A percentile compares a stretch with the other conserved stretches of the same genome.
phyloP scores from a whole-genome alignment of 768 basidiomycete genomes.

The Lactarius vividus region DNA sequence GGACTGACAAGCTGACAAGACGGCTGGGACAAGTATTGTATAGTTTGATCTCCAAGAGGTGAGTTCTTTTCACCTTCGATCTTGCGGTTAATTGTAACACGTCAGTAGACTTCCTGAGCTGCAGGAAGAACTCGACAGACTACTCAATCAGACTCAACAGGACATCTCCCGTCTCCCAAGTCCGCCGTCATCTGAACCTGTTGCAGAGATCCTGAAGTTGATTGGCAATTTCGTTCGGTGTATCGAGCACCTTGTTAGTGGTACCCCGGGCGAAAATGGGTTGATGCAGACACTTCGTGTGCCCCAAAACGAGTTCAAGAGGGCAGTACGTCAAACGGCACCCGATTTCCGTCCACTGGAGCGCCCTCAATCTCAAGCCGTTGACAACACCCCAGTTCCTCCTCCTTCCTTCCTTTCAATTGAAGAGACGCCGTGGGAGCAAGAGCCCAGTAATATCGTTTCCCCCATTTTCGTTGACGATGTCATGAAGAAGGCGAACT shows the following conservation, averaged over 20 bases:
- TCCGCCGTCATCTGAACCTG: conserved; percentile 51
- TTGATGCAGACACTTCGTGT: conserved; percentile 53
- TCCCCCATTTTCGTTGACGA: conserved; percentile 47
- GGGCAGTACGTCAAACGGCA: conserved; percentile 46
- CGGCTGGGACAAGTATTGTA: conserved; percentile 18
- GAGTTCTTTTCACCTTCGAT: neutral
- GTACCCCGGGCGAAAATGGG: conserved; percentile 48
- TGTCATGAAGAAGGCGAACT: conserved; percentile 41
- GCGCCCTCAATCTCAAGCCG: conserved; percentile 16
- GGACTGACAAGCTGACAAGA: conserved; percentile 23
- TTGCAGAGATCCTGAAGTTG: conserved; percentile 48
- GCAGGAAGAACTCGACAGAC: conserved; percentile 48
- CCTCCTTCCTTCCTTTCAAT: conserved; percentile 37
- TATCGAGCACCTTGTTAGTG: conserved; percentile 47
- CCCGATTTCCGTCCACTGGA: conserved; percentile 56
- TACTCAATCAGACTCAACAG: conserved; percentile 38
- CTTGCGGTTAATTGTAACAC: neutral
- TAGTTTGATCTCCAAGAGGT: conserved; percentile 24
- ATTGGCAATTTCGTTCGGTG: conserved; percentile 47
- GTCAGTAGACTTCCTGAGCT: conserved; percentile 55
- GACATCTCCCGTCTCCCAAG: conserved; percentile 39
- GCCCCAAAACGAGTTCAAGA: conserved; percentile 44
- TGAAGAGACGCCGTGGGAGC: conserved; percentile 40
- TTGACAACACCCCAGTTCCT: neutral
- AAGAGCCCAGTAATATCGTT: conserved; percentile 2